Base-by-base conservation (phyloP, 2,329 filamentous ascomycete genomes). In the Ceratocystis papillata region DNA sequence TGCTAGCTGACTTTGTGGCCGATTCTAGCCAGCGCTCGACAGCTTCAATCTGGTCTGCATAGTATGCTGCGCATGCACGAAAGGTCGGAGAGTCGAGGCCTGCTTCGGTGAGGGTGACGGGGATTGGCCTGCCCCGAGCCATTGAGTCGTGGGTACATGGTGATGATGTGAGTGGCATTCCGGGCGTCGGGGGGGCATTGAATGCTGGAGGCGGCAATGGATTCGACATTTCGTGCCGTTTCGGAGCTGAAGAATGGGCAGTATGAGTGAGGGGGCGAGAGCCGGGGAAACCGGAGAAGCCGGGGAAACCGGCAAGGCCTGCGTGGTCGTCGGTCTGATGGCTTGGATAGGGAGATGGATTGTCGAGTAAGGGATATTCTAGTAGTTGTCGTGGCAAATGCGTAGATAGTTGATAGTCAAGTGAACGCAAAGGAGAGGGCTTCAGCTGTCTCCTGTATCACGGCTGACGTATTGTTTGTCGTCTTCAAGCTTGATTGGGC, bases 31-130 rank as follows among this genome's bases (percentile, higher is more conserved):
- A 99, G 81, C 84, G 86, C 76, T 97, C 94, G 68, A 97, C 83
- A 66, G 85, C 82, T 70, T 97, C 94, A 72, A 96, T 84, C 78
- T 99, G 93, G 70, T 97, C 94, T 69, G 85, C 83, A 73, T 96
- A 96, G 77, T 96, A 90, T 60, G 88, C 78, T 53, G 90, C 84
- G 25, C 89, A 89, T 60, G 92, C 90, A 70, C 94, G 90, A 75
- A 97, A 97, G 45, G 92, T 95, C 30, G 94, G 94, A 48, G 92
- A 96, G 77, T 99, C 94, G 78, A 97, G 88, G 22, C 91, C 89
- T 63, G 94, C 94, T 82, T 99, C 94, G 77, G 93, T 94, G 71
- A 97, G 82, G 68, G 87, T 86, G 45, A 97, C 92, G 57, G 94
- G 90, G 67, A 84, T 79, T 41, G 78, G 76, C 45, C 79, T 77